Percentiles rank a stretch among this genome's conserved stretches.
Evolutionary conservation across 139 green algal genomes (phyloP).

Genomic region (Haematococcus lacustris): DNA sequence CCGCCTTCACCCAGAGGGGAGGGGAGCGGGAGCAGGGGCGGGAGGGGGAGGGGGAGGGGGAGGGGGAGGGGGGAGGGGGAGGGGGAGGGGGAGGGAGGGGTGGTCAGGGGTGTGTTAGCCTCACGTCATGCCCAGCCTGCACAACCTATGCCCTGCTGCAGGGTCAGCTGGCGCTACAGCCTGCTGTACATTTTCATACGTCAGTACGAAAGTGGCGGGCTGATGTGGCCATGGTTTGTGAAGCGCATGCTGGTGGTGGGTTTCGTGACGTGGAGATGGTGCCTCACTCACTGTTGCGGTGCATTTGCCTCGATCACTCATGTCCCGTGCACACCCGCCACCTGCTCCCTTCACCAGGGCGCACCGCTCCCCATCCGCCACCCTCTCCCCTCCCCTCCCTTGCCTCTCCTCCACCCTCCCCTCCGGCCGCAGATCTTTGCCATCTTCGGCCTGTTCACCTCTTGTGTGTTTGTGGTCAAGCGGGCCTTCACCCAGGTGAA

Average conservation of each 20-base stretch:
- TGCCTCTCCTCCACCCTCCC: too few species aligned
- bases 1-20: neutral
- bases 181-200: constrained; percentile 47
- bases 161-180: constrained; percentile 38
- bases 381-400: too few species aligned
- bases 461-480: constrained; percentile 58
- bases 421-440: too few species aligned
- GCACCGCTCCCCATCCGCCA: too few species aligned
- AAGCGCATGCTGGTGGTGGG: constrained; percentile 34
- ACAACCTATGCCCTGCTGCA: neutral
- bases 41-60: neutral
- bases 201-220: constrained; percentile 57
- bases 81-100: neutral
- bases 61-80: neutral
- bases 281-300: too few species aligned
- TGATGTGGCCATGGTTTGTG: constrained; percentile 51
- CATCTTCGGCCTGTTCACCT: constrained; percentile 49
- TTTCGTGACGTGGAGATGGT: too few species aligned
- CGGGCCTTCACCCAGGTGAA: constrained; percentile 41
- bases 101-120: neutral
- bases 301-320: too few species aligned
- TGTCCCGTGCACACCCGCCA: too few species aligned
- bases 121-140: neutral
- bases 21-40: neutral
- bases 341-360: too few species aligned